Evolutionary conservation across 192 early-diverging fungal species (phyloP).

Genomic region (Coemansia sp.): DNA sequence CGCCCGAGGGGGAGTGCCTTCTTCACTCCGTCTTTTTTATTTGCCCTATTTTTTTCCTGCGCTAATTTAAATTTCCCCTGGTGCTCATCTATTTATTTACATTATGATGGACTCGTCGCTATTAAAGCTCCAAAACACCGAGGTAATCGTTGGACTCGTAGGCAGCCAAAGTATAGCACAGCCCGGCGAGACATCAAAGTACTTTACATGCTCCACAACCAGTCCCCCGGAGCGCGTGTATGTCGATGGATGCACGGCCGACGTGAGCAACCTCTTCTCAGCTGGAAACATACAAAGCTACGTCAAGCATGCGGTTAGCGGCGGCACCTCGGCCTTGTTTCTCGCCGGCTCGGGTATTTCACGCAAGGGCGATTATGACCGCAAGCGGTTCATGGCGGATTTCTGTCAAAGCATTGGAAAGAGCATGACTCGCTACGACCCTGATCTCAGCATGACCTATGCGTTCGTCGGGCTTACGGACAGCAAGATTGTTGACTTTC

Average conservation of each 20-base stretch:
- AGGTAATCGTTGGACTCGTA: slow-evolving; percentile 40
- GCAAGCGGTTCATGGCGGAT: slow-evolving; percentile 28
- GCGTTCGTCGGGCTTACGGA: slow-evolving; percentile 51
- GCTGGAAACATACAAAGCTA: slow-evolving; percentile 26
- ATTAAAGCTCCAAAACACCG: slow-evolving; percentile 48
- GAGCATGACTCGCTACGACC: slow-evolving; percentile 37
- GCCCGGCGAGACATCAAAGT: slow-evolving; percentile 52
- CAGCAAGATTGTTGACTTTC: slow-evolving; percentile 42
- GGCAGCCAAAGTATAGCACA: slow-evolving; percentile 33
- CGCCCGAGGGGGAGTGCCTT: not conserved
- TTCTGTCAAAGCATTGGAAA: slow-evolving; percentile 29
- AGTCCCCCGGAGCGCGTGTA: slow-evolving; percentile 26
- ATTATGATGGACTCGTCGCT: slow-evolving; percentile 14
- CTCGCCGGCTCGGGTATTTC: slow-evolving; percentile 42
- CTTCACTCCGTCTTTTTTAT: not conserved
- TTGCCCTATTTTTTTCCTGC: not conserved
- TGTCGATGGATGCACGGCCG: slow-evolving; percentile 46
- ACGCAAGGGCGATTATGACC: slow-evolving; percentile 41
- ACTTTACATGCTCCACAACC: slow-evolving; percentile 22
- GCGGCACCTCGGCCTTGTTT: slow-evolving; percentile 47
- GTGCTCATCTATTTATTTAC: not conserved
- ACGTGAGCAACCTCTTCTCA: slow-evolving; percentile 18
- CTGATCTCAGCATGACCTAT: slow-evolving; percentile 53
- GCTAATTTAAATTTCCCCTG: not conserved
- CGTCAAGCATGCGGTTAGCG: slow-evolving; percentile 33